These are phyloP conservation scores for Apophysomyces ossiformis DNA, from an alignment of 371 early-diverging fungal species.

Conservation along the genomic window DNA sequence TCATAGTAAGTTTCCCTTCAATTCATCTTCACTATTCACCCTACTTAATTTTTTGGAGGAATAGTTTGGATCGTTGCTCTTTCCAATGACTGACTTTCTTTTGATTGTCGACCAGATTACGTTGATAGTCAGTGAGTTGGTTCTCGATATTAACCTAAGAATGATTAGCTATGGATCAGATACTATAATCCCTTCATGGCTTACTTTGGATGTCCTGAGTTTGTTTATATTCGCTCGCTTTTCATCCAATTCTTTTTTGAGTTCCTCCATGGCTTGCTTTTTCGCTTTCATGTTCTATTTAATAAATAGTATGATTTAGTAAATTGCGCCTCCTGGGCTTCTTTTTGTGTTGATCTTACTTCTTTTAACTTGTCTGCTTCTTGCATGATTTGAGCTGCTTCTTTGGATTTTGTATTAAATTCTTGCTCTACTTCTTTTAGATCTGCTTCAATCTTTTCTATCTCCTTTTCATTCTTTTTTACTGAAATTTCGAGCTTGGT, in stretches of 20 bases:
- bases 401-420: slow-evolving; percentile 50
- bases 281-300: slow-evolving; percentile 71
- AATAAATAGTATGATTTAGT: background rate
- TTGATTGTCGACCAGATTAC: slow-evolving; percentile 49
- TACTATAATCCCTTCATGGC: slow-evolving; percentile 14
- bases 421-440: slow-evolving; percentile 62
- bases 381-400: slow-evolving; percentile 58
- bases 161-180: background rate
- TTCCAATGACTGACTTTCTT: slow-evolving; percentile 61
- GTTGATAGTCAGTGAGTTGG: slow-evolving; percentile 63
- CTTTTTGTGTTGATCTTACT: slow-evolving; percentile 10
- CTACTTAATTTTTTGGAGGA: slow-evolving; percentile 48
- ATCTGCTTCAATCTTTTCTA: slow-evolving; percentile 63
- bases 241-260: slow-evolving; percentile 71
- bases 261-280: slow-evolving; percentile 65
- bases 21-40: background rate
- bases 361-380: slow-evolving; percentile 49
- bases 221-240: slow-evolving; percentile 67
- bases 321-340: background rate
- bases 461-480: slow-evolving; percentile 70
- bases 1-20: background rate
- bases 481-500: slow-evolving; percentile 66
- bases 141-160: slow-evolving; percentile 65
- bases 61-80: slow-evolving; percentile 52
- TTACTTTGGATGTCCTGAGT: slow-evolving; percentile 67